These are phyloP conservation scores for Gaultheria prostrata DNA, from an alignment of 148 eudicot genomes.

Conservation along the genomic window DNA sequence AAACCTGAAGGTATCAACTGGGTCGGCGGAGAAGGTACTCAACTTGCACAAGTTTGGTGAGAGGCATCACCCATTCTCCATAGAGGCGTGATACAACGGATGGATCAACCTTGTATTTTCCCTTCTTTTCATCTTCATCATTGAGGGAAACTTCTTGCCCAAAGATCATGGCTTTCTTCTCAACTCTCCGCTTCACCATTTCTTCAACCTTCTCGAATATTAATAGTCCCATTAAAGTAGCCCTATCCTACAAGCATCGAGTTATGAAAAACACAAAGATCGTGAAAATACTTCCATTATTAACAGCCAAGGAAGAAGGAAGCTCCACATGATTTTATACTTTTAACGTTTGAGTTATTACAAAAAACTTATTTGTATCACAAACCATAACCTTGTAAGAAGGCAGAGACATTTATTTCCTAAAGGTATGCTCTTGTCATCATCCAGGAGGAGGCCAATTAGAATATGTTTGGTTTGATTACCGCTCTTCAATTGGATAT, in stretches of 20 bases:
- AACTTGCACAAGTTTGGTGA: constrained; percentile 78
- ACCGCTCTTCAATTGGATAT: not conserved
- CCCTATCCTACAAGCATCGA: constrained; percentile 50
- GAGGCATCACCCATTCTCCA: constrained; percentile 83
- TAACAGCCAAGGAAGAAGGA: not conserved
- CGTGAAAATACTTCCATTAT: not conserved
- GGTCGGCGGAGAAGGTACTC: constrained; percentile 82
- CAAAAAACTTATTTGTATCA: not conserved
- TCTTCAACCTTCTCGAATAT: constrained; percentile 70
- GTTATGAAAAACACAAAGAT: not conserved
- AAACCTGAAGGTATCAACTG: constrained; percentile 32
- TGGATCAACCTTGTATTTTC: constrained; percentile 65
- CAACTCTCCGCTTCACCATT: constrained; percentile 73
- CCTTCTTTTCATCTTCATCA: constrained; percentile 19
- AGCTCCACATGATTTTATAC: not conserved
- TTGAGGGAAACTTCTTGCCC: constrained; percentile 60
- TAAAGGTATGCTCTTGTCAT: not conserved
- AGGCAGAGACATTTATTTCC: not conserved
- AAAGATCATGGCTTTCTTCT: constrained; percentile 71
- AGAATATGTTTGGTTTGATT: not conserved
- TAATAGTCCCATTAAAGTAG: constrained; percentile 55
- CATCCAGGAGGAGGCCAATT: not conserved
- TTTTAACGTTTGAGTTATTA: not conserved
- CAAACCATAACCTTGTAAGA: not conserved
- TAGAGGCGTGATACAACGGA: constrained; percentile 52